Conservation (phyloP, 306 rosid genomes). For the Pterocarpus santalinus region DNA sequence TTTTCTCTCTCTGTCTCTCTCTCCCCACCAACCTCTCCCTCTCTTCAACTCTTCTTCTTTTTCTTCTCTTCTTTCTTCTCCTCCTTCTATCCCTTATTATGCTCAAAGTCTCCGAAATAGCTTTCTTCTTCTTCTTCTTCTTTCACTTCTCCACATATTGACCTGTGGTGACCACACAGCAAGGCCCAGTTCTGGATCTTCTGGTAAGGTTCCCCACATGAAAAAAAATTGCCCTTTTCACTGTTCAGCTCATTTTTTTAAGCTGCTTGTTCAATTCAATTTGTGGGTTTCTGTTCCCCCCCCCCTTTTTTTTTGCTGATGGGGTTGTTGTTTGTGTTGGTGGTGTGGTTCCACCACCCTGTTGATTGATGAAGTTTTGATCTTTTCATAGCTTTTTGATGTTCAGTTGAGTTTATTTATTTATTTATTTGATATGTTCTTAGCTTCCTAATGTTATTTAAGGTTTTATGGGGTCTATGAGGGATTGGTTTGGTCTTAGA, state of each 20-base stretch:
- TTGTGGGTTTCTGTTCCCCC: conserved; percentile 11
- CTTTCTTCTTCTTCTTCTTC: conserved; percentile 10
- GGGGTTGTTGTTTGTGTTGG: not conserved
- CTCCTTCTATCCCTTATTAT: not conserved
- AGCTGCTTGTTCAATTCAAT: not conserved
- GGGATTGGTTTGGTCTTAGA: conserved; percentile 35
- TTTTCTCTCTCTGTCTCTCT: conserved; percentile 16
- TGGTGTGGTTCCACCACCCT: conserved; percentile 1
- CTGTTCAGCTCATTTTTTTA: not conserved
- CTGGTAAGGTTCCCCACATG: conserved; percentile 36
- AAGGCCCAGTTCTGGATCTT: conserved; percentile 44
- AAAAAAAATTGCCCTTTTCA: not conserved
- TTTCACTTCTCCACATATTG: not conserved
- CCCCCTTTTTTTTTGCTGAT: not conserved
- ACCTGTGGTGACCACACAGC: not conserved
- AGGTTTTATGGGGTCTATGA: not conserved
- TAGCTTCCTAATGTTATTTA: not conserved
- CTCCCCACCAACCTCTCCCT: conserved; percentile 26
- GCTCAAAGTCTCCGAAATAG: not conserved
- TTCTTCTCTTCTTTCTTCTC: not conserved
- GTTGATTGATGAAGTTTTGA: conserved; percentile 17
- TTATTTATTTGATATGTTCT: not conserved
- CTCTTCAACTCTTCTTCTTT: not conserved
- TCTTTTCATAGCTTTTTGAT: not conserved
- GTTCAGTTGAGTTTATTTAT: not conserved